Evolutionary conservation across 495 filamentous ascomycete species (phyloP), one percentile per base, ranked within the genome.

Genomic region (Lindgomyces ingoldianus): DNA sequence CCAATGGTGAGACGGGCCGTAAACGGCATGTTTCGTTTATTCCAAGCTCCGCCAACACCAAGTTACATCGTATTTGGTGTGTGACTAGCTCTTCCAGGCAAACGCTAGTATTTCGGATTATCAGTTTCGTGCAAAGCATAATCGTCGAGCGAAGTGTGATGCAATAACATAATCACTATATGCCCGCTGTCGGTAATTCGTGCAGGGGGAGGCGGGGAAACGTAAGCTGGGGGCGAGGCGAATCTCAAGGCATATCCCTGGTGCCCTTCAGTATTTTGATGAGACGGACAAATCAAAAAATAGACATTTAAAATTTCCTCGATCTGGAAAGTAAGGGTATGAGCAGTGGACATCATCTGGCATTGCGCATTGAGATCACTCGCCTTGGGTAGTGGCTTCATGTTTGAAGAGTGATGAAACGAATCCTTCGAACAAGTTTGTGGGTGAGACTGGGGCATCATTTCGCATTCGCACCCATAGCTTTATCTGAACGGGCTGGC

Each of bases 171-270:
- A 52, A 8, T 47, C 6, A 47, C 6, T 47, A n/a, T 24, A 24
- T 52, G 11, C 19, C 8, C 48, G 19, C 21, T 24, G 48, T 10
- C 48, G 11, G 48, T 24, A 47, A 45, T 48, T 45, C 3, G 9
- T n/a, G 44, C 60, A 63, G 29, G 27, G 41, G n/a, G 21, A 63
- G 39, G 39, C 60, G 60, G 45, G 59, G 16, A 2, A 6, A 16
- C 2, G 49, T 46, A 42, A 50, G 50, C 50, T 55, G 19, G 60
- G 60, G 60, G 60, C 60, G 60, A 63, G 60, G 60, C 60, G 30
- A 41, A 55, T 30, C 50, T 26, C 60, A 57, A 63, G 60, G 60
- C 60, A 24, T 27, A 19, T 52, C 27, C 27, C 27, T 18, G 14
- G 36, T 18, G 18, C 18, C 14, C 47, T 24, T 24, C 47, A 14